A percentile compares a stretch with the other conserved stretches of the same genome.
These are phyloP conservation scores for Candida sanyiensis DNA, from an alignment of 805 yeast species.

Conservation along the genomic window DNA sequence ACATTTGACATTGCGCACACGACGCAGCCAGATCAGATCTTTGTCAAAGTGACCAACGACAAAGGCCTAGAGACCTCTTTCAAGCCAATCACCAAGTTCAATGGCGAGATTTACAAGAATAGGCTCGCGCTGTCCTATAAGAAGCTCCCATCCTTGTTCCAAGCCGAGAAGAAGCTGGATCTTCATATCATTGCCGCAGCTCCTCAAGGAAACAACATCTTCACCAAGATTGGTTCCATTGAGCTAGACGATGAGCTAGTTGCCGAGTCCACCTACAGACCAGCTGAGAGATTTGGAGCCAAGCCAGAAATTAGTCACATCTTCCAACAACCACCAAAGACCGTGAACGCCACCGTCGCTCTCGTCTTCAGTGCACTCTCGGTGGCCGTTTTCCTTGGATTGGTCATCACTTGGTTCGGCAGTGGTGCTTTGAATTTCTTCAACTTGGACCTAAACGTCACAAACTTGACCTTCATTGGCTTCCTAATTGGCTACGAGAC, in stretches of 20 bases:
- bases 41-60: slow-evolving; percentile 17
- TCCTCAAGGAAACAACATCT: slow-evolving; percentile 11
- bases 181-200: slow-evolving; percentile 18
- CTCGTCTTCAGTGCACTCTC: slow-evolving; percentile 17
- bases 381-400: slow-evolving; percentile 11
- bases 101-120: slow-evolving; percentile 9
- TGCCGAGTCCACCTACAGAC: slow-evolving; percentile 11
- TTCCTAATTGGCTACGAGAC: slow-evolving; percentile 20
- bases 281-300: slow-evolving; percentile 19
- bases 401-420: slow-evolving; percentile 18
- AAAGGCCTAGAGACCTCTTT: slow-evolving; percentile 23
- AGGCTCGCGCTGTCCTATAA: slow-evolving; percentile 16
- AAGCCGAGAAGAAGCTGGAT: slow-evolving; percentile 13
- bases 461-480: slow-evolving; percentile 17
- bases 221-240: slow-evolving; percentile 18
- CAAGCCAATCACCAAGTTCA: slow-evolving; percentile 21
- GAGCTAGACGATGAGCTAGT: slow-evolving; percentile 17
- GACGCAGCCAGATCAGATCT: slow-evolving; percentile 24
- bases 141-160: slow-evolving; percentile 23
- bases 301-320: slow-evolving; percentile 26
- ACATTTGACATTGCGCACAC: slow-evolving; percentile 14
- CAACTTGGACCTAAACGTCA: slow-evolving; percentile 16
- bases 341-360: slow-evolving; percentile 19
- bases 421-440: slow-evolving; percentile 21
- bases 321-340: slow-evolving; percentile 21